Conservation (phyloP, 495 filamentous ascomycete genomes). For the Margaritispora aquatica region DNA sequence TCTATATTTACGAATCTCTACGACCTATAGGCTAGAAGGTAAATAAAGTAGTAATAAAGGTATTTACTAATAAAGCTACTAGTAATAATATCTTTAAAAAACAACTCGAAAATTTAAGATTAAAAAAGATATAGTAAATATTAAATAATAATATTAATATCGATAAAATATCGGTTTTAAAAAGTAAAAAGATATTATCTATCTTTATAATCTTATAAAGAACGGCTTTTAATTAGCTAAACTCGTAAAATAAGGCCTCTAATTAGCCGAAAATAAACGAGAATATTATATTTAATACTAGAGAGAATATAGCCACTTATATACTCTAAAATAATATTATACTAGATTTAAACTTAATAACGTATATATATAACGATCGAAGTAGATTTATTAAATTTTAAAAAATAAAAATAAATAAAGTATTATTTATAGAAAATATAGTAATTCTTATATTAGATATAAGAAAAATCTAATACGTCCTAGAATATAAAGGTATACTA, state of each 20-base stretch:
- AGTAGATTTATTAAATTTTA: background rate
- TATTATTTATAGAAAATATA: background rate
- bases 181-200: background rate
- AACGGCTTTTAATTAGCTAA: background rate
- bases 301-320: background rate
- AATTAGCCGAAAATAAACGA: background rate
- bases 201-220: background rate
- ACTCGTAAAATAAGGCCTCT: too few relatives aligned
- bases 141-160: background rate
- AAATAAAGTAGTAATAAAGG: background rate
- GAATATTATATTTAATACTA: background rate
- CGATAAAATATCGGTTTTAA: background rate
- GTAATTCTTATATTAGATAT: background rate
- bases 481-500: background rate
- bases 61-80: background rate
- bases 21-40: background rate
- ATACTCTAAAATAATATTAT: background rate
- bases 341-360: background rate
- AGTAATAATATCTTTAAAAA: background rate
- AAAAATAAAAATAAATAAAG: background rate
- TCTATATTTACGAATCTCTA: background rate
- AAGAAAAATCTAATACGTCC: background rate
- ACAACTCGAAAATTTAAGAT: background rate
- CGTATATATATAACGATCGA: background rate
- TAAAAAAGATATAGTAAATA: too few relatives aligned